Evolutionary conservation across 192 early-diverging fungal genomes (phyloP).

Genomic region (Allomyces arbusculus): DNA sequence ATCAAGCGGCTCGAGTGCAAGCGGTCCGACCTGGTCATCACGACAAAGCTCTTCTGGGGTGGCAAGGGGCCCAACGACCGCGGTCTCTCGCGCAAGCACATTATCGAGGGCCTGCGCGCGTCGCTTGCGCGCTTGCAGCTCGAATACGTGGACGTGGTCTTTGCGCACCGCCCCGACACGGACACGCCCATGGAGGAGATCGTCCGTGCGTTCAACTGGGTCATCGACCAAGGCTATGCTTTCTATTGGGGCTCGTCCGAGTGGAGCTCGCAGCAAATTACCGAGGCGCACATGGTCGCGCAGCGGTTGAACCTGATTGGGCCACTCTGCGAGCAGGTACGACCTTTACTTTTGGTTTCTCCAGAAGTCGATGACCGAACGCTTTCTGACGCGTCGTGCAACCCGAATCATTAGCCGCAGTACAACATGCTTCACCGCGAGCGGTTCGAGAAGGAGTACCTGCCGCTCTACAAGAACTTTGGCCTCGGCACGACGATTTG

Average conservation of each 20-base stretch:
- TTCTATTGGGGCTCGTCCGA: conserved; percentile 74
- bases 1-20: conserved; percentile 52
- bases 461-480: conserved; percentile 41
- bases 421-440: conserved; percentile 76
- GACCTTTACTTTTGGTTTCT: not conserved
- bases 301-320: conserved; percentile 40
- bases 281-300: conserved; percentile 51
- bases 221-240: conserved; percentile 53
- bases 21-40: conserved; percentile 53
- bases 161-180: conserved; percentile 57
- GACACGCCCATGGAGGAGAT: conserved; percentile 68
- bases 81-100: conserved; percentile 67
- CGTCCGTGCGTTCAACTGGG: conserved; percentile 63
- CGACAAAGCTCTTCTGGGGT: conserved; percentile 60
- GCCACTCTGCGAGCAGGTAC: conserved; percentile 18
- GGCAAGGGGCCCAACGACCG: conserved; percentile 56
- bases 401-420: conserved; percentile 28
- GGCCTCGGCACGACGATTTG: conserved; percentile 53
- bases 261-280: conserved; percentile 58
- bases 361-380: not conserved
- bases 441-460: conserved; percentile 50
- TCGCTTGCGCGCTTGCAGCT: conserved; percentile 47
- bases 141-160: conserved; percentile 57
- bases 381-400: conserved; percentile 18
- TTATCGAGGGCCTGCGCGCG: conserved; percentile 55